Conservation (phyloP, 2,329 filamentous ascomycete genomes). For the Tolypocladium amazonense region DNA sequence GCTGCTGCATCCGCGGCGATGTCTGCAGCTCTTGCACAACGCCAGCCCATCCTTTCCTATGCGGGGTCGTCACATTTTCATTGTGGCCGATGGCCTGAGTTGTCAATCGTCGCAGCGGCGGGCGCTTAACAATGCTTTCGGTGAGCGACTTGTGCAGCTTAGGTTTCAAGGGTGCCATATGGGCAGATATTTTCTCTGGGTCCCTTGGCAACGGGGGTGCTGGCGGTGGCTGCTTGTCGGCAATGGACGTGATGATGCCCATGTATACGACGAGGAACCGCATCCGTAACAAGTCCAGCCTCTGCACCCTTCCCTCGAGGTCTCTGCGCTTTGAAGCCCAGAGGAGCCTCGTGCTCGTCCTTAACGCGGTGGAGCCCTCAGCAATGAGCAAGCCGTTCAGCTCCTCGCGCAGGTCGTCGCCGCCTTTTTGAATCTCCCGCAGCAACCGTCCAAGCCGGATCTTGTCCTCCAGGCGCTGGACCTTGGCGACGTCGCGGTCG, state of each 20-base stretch:
- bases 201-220: conserved; percentile 18
- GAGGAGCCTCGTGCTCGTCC: conserved; percentile 38
- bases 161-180: conserved; percentile 19
- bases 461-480: conserved; percentile 52
- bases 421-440: conserved; percentile 49
- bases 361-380: conserved; percentile 30
- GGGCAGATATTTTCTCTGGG: conserved; percentile 22
- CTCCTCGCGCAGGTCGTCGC: conserved; percentile 52
- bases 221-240: conserved; percentile 22
- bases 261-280: conserved; percentile 55
- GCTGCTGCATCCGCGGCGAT: conserved; percentile 49
- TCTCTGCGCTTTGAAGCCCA: conserved; percentile 45
- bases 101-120: conserved; percentile 40
- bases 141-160: conserved; percentile 28
- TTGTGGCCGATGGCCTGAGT: conserved; percentile 43
- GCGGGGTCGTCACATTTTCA: conserved; percentile 33
- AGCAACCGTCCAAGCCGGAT: conserved; percentile 46
- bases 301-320: conserved; percentile 46
- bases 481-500: conserved; percentile 46
- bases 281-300: conserved; percentile 52
- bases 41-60: conserved; percentile 49
- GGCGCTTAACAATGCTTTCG: conserved; percentile 33
- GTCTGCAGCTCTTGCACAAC: conserved; percentile 53
- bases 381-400: conserved; percentile 41
- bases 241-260: conserved; percentile 38